Evolutionary conservation across 305 asterid species (phyloP).

Genomic region (Nicotiana rustica): DNA sequence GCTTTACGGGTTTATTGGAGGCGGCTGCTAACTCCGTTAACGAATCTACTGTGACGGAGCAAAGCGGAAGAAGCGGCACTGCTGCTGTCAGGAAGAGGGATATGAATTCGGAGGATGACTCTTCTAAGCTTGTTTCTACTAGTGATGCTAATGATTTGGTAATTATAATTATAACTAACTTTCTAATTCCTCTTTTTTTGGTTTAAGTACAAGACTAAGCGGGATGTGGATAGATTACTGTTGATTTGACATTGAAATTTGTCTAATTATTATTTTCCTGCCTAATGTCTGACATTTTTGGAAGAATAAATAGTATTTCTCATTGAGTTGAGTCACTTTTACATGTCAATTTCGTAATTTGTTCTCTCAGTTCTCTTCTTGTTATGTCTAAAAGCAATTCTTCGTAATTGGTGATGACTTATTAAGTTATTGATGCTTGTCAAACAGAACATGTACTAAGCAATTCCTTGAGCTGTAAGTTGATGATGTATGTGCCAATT

Average conservation of each 20-base stretch:
- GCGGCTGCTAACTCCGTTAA: slow-evolving; percentile 53
- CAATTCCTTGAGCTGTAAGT: neutral
- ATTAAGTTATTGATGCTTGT: neutral
- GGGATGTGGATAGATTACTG: neutral
- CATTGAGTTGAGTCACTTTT: neutral
- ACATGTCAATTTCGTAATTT: slow-evolving; percentile 23
- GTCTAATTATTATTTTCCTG: slow-evolving; percentile 25
- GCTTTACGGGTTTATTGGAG: slow-evolving; percentile 45
- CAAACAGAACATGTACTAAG: neutral
- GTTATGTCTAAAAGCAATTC: neutral
- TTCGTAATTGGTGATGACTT: neutral
- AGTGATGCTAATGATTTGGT: slow-evolving; percentile 66
- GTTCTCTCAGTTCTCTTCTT: neutral
- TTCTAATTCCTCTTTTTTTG: neutral
- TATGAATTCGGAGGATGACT: slow-evolving; percentile 54
- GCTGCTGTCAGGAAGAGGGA: slow-evolving; percentile 59
- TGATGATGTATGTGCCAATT: slow-evolving; percentile 17
- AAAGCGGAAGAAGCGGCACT: slow-evolving; percentile 53
- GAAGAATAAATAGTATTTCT: neutral
- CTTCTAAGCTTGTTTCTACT: slow-evolving; percentile 60
- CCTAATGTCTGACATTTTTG: neutral
- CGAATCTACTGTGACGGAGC: slow-evolving; percentile 82
- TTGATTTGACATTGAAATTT: slow-evolving; percentile 23
- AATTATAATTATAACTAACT: slow-evolving; percentile 29
- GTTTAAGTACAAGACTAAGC: neutral